phyloP scores from a whole-genome alignment of 805 yeast genomes.

The Teunomyces lycoperdinae region DNA sequence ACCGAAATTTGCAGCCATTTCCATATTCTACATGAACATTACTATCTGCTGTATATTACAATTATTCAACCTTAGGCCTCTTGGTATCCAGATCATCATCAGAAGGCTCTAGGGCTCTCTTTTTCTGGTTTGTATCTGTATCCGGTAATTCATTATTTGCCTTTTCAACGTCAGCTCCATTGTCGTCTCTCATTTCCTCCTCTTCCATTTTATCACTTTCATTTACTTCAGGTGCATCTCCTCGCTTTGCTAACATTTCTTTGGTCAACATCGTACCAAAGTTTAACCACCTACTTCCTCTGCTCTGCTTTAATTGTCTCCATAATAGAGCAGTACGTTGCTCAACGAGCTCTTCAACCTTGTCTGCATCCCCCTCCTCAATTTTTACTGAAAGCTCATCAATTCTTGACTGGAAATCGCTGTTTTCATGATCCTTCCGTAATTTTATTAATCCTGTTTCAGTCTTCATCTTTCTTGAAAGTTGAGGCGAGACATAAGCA shows the following conservation, averaged over 20 bases:
- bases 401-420: constrained; percentile 8
- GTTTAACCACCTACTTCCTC: constrained; percentile 25
- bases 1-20: constrained; percentile 2
- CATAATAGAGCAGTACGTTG: constrained; percentile 29
- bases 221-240: constrained; percentile 5
- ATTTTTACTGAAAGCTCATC: constrained; percentile 10
- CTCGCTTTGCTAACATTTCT: constrained; percentile 4
- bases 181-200: constrained; percentile 7
- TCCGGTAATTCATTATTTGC: constrained; percentile 1
- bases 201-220: constrained; percentile 3
- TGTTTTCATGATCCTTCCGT: constrained; percentile 5
- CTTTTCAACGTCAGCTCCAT: constrained; percentile 3
- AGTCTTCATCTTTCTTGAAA: constrained; percentile 38
- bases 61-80: neutral
- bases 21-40: neutral
- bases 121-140: constrained; percentile 3
- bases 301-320: constrained; percentile 26
- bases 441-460: constrained; percentile 28
- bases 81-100: neutral
- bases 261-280: constrained; percentile 16
- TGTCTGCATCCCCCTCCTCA: constrained; percentile 7
- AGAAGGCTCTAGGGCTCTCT: neutral
- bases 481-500: constrained; percentile 40
- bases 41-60: neutral
- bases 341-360: constrained; percentile 16